Percentiles rank a stretch among this genome's conserved stretches.
Evolutionary conservation across 805 yeast genomes (phyloP).

Genomic region (Candida piceae): DNA sequence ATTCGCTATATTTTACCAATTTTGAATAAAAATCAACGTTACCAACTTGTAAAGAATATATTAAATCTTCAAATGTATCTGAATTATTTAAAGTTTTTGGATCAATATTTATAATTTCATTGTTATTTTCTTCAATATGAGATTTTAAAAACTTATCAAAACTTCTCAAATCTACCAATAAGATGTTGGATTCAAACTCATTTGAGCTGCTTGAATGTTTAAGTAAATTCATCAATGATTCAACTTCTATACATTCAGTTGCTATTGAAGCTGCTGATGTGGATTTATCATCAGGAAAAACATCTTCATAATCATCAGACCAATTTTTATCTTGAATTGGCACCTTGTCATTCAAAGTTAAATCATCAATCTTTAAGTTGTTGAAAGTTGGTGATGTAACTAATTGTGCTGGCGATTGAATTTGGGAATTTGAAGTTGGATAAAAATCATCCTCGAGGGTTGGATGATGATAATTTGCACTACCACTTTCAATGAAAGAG

Average conservation of each 20-base stretch:
- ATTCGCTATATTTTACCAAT: constrained; percentile 29
- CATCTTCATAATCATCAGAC: no score
- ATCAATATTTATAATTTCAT: constrained; percentile 35
- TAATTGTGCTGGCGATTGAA: background rate
- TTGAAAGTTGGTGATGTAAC: no score
- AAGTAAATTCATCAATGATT: constrained; percentile 10
- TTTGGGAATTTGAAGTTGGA: constrained; percentile 5
- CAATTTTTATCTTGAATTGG: no score
- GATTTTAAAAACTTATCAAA: constrained; percentile 27
- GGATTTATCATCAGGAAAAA: no score
- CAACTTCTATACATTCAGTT: constrained; percentile 7
- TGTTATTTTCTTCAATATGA: constrained; percentile 33
- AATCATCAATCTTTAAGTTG: no score
- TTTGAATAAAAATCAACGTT: constrained; percentile 28
- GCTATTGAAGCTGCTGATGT: background rate
- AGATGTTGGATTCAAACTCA: constrained; percentile 4
- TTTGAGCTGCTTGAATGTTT: constrained; percentile 1
- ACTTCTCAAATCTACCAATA: constrained; percentile 39
- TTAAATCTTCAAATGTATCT: constrained; percentile 14
- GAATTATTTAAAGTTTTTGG: constrained; percentile 26
- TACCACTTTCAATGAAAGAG: constrained; percentile 4
- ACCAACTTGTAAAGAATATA: constrained; percentile 26
- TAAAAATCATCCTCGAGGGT: constrained; percentile 9
- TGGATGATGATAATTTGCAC: no score
- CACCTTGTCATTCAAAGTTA: no score